Percentiles rank a stretch among this genome's conserved stretches.
These are phyloP conservation scores for Nicotiana tomentosiformis DNA, from an alignment of 257 asterid genomes.

Conservation along the genomic window DNA sequence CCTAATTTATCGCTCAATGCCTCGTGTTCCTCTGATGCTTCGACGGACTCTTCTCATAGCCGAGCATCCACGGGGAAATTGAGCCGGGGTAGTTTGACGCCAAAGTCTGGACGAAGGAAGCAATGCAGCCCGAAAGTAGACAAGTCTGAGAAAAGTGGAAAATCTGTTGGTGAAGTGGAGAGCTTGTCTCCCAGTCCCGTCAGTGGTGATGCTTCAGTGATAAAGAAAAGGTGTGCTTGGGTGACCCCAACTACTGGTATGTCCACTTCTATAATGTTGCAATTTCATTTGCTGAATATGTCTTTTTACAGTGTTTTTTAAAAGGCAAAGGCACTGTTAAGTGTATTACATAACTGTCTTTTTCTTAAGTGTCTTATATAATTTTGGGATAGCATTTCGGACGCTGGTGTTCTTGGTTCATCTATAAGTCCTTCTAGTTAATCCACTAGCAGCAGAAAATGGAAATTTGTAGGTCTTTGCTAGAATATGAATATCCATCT, in stretches of 20 bases:
- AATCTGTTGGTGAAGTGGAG: slow-evolving; percentile 36
- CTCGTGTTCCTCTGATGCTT: slow-evolving; percentile 93
- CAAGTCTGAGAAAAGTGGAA: slow-evolving; percentile 34
- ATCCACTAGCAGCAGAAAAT: not conserved
- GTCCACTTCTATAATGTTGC: slow-evolving; percentile 1
- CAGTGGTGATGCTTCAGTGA: slow-evolving; percentile 32
- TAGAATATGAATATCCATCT: not conserved
- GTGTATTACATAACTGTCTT: not conserved
- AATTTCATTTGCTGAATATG: not conserved
- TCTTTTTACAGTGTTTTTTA: not conserved
- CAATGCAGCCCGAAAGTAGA: slow-evolving; percentile 38
- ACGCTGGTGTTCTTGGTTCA: not conserved
- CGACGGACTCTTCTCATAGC: slow-evolving; percentile 84
- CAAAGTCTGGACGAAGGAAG: slow-evolving; percentile 37
- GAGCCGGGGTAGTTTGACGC: slow-evolving; percentile 34
- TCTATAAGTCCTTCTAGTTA: not conserved
- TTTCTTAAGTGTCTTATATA: not conserved
- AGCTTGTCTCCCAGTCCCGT: slow-evolving; percentile 16
- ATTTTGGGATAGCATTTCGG: not conserved
- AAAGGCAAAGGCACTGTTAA: not conserved
- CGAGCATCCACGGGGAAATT: slow-evolving; percentile 84
- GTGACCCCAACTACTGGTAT: slow-evolving; percentile 87
- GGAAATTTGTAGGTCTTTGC: not conserved
- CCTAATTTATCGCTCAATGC: slow-evolving; percentile 58
- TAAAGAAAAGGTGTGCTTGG: slow-evolving; percentile 92